Conservation (phyloP, 257 asterid genomes). For the Buddleja alternifolia region DNA sequence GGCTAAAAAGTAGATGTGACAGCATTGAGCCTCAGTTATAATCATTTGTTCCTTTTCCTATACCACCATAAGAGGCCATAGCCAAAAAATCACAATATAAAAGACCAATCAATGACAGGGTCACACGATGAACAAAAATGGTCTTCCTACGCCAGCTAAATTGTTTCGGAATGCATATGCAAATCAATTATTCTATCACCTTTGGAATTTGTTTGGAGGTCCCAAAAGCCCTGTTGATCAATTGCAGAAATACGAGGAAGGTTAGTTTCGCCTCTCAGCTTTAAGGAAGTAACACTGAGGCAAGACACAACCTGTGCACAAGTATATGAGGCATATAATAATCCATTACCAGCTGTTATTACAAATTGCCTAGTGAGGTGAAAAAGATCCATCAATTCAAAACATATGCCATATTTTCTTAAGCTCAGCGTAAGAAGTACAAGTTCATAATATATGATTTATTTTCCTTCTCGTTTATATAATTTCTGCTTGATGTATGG, state of each 20-base stretch:
- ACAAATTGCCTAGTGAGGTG: no score
- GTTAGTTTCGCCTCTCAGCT: not conserved
- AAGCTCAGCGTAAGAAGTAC: no score
- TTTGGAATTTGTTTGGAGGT: not conserved
- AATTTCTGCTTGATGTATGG: no score
- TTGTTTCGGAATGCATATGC: not conserved
- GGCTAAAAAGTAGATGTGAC: not conserved
- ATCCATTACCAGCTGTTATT: not conserved
- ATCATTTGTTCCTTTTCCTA: not conserved
- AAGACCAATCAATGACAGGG: not conserved
- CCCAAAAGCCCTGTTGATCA: constrained; percentile 26
- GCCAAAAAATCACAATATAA: not conserved
- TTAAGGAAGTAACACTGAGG: not conserved
- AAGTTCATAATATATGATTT: no score
- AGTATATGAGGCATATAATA: not conserved
- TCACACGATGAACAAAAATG: not conserved
- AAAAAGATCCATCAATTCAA: no score
- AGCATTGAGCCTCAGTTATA: not conserved
- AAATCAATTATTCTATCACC: constrained; percentile 6
- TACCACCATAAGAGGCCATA: not conserved
- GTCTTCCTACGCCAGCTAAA: not conserved
- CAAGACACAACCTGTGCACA: not conserved
- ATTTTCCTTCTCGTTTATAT: no score
- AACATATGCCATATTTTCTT: no score
- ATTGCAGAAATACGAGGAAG: not conserved